A percentile compares a stretch with the other conserved stretches of the same genome.
phyloP scores from a whole-genome alignment of 2,329 filamentous ascomycete genomes.

The Aspergillus calidoustus region DNA sequence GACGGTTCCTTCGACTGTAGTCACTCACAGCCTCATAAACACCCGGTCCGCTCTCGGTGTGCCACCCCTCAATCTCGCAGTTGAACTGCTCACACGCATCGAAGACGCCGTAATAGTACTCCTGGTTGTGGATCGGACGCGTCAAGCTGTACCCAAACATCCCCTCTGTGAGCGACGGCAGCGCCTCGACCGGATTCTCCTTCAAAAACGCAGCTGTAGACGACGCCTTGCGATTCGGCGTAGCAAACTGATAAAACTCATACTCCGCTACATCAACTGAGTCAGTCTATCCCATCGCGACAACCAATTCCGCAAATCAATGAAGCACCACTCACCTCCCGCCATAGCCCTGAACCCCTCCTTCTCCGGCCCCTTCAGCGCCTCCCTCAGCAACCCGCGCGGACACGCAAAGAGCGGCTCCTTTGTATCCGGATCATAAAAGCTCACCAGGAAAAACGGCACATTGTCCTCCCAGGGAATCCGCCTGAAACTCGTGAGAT shows the following conservation, averaged over 20 bases:
- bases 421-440: conserved; percentile 78
- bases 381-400: conserved; percentile 71
- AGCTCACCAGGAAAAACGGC: conserved; percentile 83
- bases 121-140: conserved; percentile 83
- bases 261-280: conserved; percentile 72
- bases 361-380: conserved; percentile 68
- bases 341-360: conserved; percentile 84
- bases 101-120: conserved; percentile 89
- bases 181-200: conserved; percentile 71
- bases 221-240: conserved; percentile 68
- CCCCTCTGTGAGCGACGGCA: conserved; percentile 83
- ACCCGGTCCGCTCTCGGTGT: conserved; percentile 90
- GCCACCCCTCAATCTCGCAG: conserved; percentile 90
- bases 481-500: conserved; percentile 75
- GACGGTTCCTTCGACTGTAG: not conserved
- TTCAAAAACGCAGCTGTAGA: conserved; percentile 76
- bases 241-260: conserved; percentile 90
- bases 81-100: conserved; percentile 76
- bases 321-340: conserved; percentile 66
- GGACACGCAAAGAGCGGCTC: conserved; percentile 77
- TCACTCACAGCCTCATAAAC: conserved; percentile 82
- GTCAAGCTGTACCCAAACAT: conserved; percentile 97
- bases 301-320: not conserved
- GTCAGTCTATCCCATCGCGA: conserved; percentile 9
- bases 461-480: conserved; percentile 91